A percentile compares a stretch with the other conserved stretches of the same genome.
Evolutionary conservation across 2,329 filamentous ascomycete genomes (phyloP).

Genomic region (Hypocrella siamensis): DNA sequence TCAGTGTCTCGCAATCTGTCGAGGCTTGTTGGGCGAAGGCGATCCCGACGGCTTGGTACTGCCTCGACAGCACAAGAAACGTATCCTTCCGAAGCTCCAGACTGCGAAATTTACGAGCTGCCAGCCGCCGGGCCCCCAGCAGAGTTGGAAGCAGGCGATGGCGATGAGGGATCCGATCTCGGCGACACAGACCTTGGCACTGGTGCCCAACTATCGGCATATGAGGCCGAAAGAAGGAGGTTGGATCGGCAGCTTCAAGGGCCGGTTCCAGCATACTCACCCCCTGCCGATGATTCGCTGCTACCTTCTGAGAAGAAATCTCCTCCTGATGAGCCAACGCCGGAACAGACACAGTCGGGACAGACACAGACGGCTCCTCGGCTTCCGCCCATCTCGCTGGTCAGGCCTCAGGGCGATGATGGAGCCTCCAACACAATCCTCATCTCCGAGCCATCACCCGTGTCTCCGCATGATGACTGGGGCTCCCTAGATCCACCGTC

Average conservation of each 20-base stretch:
- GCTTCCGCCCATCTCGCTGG: conserved; percentile 6
- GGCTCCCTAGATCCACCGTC: conserved; percentile 24
- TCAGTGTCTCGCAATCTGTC: conserved; percentile 19
- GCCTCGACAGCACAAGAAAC: conserved; percentile 9
- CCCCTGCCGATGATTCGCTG: conserved; percentile 15
- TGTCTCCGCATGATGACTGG: conserved; percentile 30
- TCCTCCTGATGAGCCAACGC: conserved; percentile 6
- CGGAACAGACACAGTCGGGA: conserved; percentile 6
- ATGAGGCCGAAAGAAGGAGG: conserved; percentile 34
- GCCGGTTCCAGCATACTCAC: conserved; percentile 31
- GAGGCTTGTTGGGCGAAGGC: conserved; percentile 22
- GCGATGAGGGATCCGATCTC: conserved; percentile 19
- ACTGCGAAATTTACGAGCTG: conserved; percentile 36
- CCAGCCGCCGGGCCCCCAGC: conserved; percentile 28
- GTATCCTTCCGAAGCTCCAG: conserved; percentile 17
- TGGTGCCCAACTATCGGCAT: conserved; percentile 25
- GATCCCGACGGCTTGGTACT: conserved; percentile 9
- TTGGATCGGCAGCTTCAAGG: conserved; percentile 34
- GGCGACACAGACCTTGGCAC: conserved; percentile 25
- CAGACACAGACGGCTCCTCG: conserved; percentile 6
- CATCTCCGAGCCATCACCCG: conserved; percentile 28
- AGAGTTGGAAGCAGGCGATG: conserved; percentile 29
- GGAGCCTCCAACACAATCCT: conserved; percentile 19
- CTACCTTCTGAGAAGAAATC: conserved; percentile 14
- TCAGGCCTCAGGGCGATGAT: conserved; percentile 8